Conservation (phyloP, 305 asterid genomes). For the Fraxinus dipetala region DNA sequence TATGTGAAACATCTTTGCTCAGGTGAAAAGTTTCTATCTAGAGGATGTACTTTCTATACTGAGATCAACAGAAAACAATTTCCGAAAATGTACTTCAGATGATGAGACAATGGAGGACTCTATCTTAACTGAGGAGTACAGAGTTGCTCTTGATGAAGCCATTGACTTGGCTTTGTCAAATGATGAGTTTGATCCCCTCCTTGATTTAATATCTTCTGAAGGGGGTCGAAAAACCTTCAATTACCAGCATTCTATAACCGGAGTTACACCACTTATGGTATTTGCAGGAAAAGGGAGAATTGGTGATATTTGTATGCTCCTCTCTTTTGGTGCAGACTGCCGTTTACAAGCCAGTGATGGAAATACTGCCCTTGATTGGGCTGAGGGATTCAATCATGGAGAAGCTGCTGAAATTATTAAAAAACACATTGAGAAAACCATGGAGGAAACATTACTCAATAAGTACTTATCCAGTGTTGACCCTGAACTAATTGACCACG, state of each 20-base stretch:
- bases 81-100: slow-evolving; percentile 25
- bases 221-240: slow-evolving; percentile 47
- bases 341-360: slow-evolving; percentile 53
- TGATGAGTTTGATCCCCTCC: slow-evolving; percentile 71
- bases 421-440: slow-evolving; percentile 49
- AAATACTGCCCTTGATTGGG: slow-evolving; percentile 71
- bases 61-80: slow-evolving; percentile 42
- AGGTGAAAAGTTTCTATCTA: slow-evolving; percentile 70
- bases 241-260: slow-evolving; percentile 73
- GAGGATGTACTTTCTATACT: slow-evolving; percentile 81
- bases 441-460: slow-evolving; percentile 61
- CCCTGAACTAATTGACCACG: slow-evolving; percentile 69
- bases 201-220: slow-evolving; percentile 64
- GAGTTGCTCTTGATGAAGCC: slow-evolving; percentile 78
- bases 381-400: slow-evolving; percentile 49
- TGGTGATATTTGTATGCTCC: slow-evolving; percentile 82
- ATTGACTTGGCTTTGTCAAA: slow-evolving; percentile 60
- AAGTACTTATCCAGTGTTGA: slow-evolving; percentile 63
- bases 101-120: slow-evolving; percentile 36
- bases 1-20: slow-evolving; percentile 26
- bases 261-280: slow-evolving; percentile 87
- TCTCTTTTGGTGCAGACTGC: slow-evolving; percentile 74
- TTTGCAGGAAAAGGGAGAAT: slow-evolving; percentile 77
- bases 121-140: slow-evolving; percentile 50
- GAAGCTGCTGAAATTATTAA: slow-evolving; percentile 68